Conservation (phyloP, 2,329 filamentous ascomycete species). For the Hymenoscyphus linearis region DNA sequence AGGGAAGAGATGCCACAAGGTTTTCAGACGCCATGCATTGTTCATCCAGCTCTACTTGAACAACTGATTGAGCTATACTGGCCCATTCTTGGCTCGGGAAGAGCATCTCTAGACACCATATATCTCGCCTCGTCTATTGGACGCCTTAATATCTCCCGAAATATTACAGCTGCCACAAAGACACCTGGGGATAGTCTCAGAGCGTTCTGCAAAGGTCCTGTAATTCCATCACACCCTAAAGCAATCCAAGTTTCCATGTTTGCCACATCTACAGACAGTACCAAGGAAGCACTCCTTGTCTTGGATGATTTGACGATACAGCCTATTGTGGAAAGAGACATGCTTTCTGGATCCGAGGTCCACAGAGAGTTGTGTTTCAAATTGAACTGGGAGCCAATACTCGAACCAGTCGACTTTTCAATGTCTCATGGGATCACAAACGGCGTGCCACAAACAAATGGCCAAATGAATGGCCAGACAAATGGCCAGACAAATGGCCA, state of each 20-base stretch:
- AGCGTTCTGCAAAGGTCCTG: slow-evolving; percentile 36
- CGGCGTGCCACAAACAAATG: no score
- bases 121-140: slow-evolving; percentile 41
- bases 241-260: slow-evolving; percentile 38
- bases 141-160: slow-evolving; percentile 35
- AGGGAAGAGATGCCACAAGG: slow-evolving; percentile 39
- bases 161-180: slow-evolving; percentile 34
- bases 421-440: background rate
- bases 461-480: background rate
- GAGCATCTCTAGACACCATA: slow-evolving; percentile 33
- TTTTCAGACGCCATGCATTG: slow-evolving; percentile 38
- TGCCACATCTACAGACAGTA: slow-evolving; percentile 28
- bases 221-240: slow-evolving; percentile 29
- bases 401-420: slow-evolving; percentile 9
- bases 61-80: slow-evolving; percentile 40
- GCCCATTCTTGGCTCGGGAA: slow-evolving; percentile 35
- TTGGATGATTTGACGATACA: slow-evolving; percentile 37
- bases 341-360: slow-evolving; percentile 25
- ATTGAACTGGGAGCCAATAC: slow-evolving; percentile 40
- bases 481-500: no score
- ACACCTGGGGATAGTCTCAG: slow-evolving; percentile 32
- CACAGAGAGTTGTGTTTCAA: slow-evolving; percentile 44
- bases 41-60: slow-evolving; percentile 45
- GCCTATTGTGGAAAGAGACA: slow-evolving; percentile 37
- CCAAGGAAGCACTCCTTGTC: slow-evolving; percentile 34